These are phyloP conservation scores for Exophiala phaeomuriformis DNA, from an alignment of 2,329 filamentous ascomycete genomes.

Conservation along the genomic window DNA sequence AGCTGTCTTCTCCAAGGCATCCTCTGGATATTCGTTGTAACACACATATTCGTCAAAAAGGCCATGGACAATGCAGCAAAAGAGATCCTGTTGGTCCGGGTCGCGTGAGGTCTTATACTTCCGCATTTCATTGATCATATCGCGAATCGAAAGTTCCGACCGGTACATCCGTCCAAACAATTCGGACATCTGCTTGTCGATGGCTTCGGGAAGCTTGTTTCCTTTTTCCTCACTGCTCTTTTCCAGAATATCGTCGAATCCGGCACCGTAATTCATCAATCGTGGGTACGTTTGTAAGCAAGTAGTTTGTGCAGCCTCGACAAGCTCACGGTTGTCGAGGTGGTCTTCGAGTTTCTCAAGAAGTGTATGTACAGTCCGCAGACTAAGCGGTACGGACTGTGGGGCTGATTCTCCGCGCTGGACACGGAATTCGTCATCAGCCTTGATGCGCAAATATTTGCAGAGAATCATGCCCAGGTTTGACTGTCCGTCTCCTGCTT, in stretches of 20 bases:
- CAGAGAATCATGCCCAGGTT: slow-evolving; percentile 46
- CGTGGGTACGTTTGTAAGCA: slow-evolving; percentile 91
- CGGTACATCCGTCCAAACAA: slow-evolving; percentile 98
- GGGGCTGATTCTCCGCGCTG: slow-evolving; percentile 63
- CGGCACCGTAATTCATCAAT: slow-evolving; percentile 92
- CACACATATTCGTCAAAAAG: slow-evolving; percentile 96
- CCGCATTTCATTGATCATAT: slow-evolving; percentile 76
- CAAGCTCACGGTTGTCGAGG: slow-evolving; percentile 53
- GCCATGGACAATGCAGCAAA: slow-evolving; percentile 97
- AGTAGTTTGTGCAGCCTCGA: slow-evolving; percentile 73
- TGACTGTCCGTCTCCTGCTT: slow-evolving; percentile 35
- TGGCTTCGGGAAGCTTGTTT: slow-evolving; percentile 70
- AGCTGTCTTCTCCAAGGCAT: slow-evolving; percentile 88
- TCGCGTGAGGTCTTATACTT: slow-evolving; percentile 83
- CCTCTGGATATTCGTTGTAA: slow-evolving; percentile 91
- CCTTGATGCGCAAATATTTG: slow-evolving; percentile 78
- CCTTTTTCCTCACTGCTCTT: slow-evolving; percentile 64
- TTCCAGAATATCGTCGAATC: slow-evolving; percentile 85
- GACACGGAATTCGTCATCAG: slow-evolving; percentile 67
- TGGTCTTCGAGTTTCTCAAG: slow-evolving; percentile 71
- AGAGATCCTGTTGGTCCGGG: slow-evolving; percentile 81
- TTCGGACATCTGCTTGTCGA: slow-evolving; percentile 90
- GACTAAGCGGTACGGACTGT: slow-evolving; percentile 66
- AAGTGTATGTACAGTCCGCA: slow-evolving; percentile 76
- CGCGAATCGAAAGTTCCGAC: slow-evolving; percentile 75